Conservation (phyloP, 2,329 filamentous ascomycete genomes). For the Penicillium sp. region DNA sequence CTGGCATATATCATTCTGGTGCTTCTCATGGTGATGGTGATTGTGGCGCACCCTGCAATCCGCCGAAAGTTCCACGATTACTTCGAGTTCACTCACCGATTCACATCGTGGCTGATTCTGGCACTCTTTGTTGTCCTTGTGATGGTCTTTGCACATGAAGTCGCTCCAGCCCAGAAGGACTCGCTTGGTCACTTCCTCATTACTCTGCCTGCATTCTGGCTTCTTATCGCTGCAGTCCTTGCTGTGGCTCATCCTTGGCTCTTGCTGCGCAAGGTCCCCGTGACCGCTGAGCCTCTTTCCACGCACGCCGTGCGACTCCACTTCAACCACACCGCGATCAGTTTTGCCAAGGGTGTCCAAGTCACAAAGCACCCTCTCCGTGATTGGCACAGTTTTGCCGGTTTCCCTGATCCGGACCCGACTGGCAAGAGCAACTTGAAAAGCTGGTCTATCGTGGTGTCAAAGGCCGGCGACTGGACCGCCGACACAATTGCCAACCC, state of each 20-base stretch:
- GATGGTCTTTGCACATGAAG: conserved; percentile 54
- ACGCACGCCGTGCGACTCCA: conserved; percentile 70
- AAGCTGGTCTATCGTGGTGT: conserved; percentile 52
- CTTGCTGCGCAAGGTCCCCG: conserved; percentile 65
- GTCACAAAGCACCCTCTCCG: conserved; percentile 63
- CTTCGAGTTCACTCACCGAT: conserved; percentile 72
- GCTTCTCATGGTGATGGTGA: conserved; percentile 61
- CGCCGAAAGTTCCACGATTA: conserved; percentile 65
- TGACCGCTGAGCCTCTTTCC: conserved; percentile 68
- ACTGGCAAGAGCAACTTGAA: not conserved
- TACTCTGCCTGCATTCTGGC: conserved; percentile 63
- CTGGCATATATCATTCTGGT: conserved; percentile 60
- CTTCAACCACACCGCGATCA: conserved; percentile 64
- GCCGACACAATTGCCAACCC: conserved; percentile 61
- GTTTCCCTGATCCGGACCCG: conserved; percentile 60
- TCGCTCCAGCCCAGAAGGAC: conserved; percentile 35
- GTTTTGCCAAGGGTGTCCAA: conserved; percentile 58
- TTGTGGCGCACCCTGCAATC: conserved; percentile 64
- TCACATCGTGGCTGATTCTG: conserved; percentile 67
- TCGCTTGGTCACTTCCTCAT: conserved; percentile 44
- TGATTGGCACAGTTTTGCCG: conserved; percentile 79
- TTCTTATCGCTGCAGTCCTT: conserved; percentile 63
- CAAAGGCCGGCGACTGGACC: conserved; percentile 76
- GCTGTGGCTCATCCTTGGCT: conserved; percentile 73
- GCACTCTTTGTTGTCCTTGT: conserved; percentile 66